Evolutionary conservation across 345 rosid genomes (phyloP).

Genomic region (Mercurialis annua): DNA sequence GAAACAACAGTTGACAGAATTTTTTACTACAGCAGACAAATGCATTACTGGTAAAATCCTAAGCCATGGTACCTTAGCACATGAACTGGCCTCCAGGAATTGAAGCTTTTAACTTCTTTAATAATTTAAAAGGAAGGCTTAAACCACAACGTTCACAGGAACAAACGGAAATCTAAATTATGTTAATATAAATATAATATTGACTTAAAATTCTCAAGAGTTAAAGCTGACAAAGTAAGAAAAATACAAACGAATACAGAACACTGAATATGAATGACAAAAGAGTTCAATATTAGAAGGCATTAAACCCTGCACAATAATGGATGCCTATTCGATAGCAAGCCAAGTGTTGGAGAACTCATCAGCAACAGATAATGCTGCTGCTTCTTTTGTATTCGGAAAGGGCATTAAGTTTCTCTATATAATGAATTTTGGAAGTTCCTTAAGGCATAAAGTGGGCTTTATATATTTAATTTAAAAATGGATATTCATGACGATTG

Average conservation of each 20-base stretch:
- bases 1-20: not conserved
- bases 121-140: slow-evolving; percentile 45
- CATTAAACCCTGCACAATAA: not conserved
- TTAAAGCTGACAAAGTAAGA: too few relatives aligned
- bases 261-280: not conserved
- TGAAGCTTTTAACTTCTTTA: slow-evolving; percentile 50
- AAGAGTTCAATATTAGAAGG: too few relatives aligned
- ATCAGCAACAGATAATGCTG: too few relatives aligned
- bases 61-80: slow-evolving; percentile 42
- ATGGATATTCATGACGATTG: not conserved
- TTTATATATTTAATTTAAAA: not conserved
- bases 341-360: not conserved
- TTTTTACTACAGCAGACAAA: too few relatives aligned
- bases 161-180: slow-evolving; percentile 20
- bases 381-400: not conserved
- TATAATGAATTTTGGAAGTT: not conserved
- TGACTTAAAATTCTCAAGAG: not conserved
- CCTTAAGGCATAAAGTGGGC: not conserved
- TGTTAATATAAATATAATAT: too few relatives aligned
- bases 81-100: slow-evolving; percentile 52
- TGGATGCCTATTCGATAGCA: not conserved
- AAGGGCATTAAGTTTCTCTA: not conserved
- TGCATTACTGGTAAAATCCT: slow-evolving; percentile 10
- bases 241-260: not conserved
- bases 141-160: slow-evolving; percentile 78